Base-by-base conservation (phyloP, 2,329 filamentous ascomycete genomes). In the Colletotrichum coccodes region DNA sequence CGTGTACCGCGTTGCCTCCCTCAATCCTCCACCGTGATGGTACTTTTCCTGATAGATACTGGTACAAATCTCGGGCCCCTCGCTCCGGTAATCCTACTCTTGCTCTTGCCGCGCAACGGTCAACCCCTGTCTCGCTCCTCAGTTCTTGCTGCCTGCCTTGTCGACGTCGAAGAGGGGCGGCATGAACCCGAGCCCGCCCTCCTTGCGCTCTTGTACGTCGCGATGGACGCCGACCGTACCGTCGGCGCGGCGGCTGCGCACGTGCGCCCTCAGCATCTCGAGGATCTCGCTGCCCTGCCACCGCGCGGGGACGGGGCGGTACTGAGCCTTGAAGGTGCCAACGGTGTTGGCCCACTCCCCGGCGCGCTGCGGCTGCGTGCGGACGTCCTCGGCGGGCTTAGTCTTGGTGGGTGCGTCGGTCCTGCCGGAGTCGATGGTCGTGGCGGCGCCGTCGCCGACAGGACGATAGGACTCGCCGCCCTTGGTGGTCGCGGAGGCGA, bases 291-390 rank as follows among this genome's bases (percentile, higher is more conserved):
- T 97, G 71, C 91, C 90, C 80, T 87, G 89, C 96, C 96, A 99
- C 71, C 95, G 87, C 74, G 84, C 82, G 14, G 96, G 96, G 66
- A 98, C 95, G 44, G 95, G 95, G 63, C 95, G 86, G 82, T 98
- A 98, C 40, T 95, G 94, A 34, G 95, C 94, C 85, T 93, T 95
- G 81, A 97, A 98, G 26, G 94, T 95, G 36, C 96, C 96, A 6
- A 98, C 87, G 1, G 96, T 99, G 86, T 98, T 95, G 71, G 94
- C 94, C 96, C 96, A 99, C 84, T 99, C 96, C 71, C 95, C 94
- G 18, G 67, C 34, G 26, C 86, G 80, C 28, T 77, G 77, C 6
- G 79, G 78, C 62, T 73, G 71, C 57, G 61, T 62, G 53, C 69
- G 74, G 46, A 73, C 64, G 69, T 74, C 72, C 75, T 71, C 26